phyloP scores from a whole-genome alignment of 2,329 filamentous ascomycete species.

The Cercospora sesami region DNA sequence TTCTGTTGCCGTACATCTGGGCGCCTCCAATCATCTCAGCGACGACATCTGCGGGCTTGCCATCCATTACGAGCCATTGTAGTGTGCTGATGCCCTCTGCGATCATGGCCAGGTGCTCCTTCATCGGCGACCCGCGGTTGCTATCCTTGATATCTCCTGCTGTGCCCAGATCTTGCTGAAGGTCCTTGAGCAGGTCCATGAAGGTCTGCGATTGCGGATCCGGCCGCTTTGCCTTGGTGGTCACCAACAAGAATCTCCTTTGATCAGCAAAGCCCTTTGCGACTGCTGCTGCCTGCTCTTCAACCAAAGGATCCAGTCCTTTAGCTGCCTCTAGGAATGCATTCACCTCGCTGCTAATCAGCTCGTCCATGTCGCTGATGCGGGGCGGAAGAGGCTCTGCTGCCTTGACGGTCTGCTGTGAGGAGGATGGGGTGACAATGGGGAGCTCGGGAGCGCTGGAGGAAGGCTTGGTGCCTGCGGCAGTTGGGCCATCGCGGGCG shows the following conservation, averaged over 20 bases:
- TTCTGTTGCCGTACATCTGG: slow-evolving; percentile 92
- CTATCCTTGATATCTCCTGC: slow-evolving; percentile 79
- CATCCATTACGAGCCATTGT: slow-evolving; percentile 85
- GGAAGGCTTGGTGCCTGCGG: slow-evolving; percentile 28
- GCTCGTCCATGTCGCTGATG: slow-evolving; percentile 83
- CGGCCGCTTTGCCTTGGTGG: slow-evolving; percentile 90
- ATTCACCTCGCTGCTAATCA: slow-evolving; percentile 72
- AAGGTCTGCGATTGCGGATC: slow-evolving; percentile 68
- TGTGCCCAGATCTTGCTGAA: slow-evolving; percentile 77
- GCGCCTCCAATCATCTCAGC: slow-evolving; percentile 79
- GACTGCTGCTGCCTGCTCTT: slow-evolving; percentile 69
- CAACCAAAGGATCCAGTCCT: slow-evolving; percentile 64
- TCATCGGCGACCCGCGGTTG: slow-evolving; percentile 72
- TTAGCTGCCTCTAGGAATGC: slow-evolving; percentile 77
- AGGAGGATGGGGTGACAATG: slow-evolving; percentile 25
- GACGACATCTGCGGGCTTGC: slow-evolving; percentile 80
- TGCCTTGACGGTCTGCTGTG: slow-evolving; percentile 35
- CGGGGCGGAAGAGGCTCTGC: slow-evolving; percentile 64
- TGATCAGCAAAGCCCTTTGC: slow-evolving; percentile 75
- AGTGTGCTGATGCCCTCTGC: slow-evolving; percentile 86
- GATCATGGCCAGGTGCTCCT: slow-evolving; percentile 81
- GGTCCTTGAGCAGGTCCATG: slow-evolving; percentile 78
- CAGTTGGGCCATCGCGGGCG: slow-evolving; percentile 20
- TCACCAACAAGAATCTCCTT: slow-evolving; percentile 81
- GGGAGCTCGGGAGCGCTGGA: slow-evolving; percentile 39